Base-by-base conservation (phyloP, 1,139 yeast species). In the Zygoascus hellenicus region DNA sequence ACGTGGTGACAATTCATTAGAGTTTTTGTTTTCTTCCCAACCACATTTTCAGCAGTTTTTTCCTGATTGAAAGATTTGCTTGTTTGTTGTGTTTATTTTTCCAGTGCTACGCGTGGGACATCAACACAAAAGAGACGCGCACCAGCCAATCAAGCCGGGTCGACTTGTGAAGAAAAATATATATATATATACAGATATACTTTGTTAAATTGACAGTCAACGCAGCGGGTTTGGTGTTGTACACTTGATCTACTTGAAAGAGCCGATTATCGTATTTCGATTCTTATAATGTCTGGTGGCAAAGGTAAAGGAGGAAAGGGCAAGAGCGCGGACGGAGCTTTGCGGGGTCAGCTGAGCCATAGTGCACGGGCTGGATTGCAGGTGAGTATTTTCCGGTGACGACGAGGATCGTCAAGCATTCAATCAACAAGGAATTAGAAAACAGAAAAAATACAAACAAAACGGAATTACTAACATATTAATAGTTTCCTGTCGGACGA, bases 241-340 rank as follows among this genome's bases (percentile, higher is more conserved):
- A 7, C 4, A 22, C 26, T 22, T 22, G 7, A 22, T 22, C 26
- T 22, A n/a, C n/a, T n/a, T n/a, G n/a, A n/a, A n/a, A n/a, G n/a
- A n/a, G n/a, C 26, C 7, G 26, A 22, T 22, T 31, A 31, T 34
- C 7, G 7, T 33, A 13, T 13, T 5, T 3, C 19, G 29, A 42
- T 5, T 22, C 7, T 5, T 22, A 22, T 22, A 22, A 89, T 89
- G 97, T 86, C 96, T 62, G 97, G 73, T 29, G 72, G 97, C 59
- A 90, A 90, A 79, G 95, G 86, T 55, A 96, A 90, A 72, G 96
- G 96, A 63, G 96, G 96, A 64, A 89, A 89, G 70, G 96, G 96
- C 57, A 89, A 66, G 52, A 63, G 65, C 31, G 65, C 17, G 9
- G 40, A 34, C 32, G 45, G 45, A 28, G 34, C 40, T 17, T 36